Evolutionary conservation across 1,284 basidiomycete genomes (phyloP).

Genomic region (Tetrapyrgos nigripes): DNA sequence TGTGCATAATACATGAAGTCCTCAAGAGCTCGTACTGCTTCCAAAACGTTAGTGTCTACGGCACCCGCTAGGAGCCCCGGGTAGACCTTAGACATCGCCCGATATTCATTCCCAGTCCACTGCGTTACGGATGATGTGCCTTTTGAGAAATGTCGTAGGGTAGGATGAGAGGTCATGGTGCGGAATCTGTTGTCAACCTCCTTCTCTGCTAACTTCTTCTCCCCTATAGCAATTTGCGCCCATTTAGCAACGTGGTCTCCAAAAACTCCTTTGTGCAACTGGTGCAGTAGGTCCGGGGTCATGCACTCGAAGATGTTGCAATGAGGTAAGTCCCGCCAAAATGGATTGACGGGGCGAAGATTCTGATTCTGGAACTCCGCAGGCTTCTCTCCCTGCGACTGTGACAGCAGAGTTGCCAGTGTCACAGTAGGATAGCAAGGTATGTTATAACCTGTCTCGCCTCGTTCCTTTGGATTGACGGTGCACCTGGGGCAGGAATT

Average conservation of each 20-base stretch:
- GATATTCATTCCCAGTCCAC: slow-evolving; percentile 22
- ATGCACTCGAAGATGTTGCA: too few species aligned
- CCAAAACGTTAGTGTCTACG: slow-evolving; percentile 6
- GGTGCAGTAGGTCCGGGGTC: too few species aligned
- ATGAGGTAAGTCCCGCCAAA: too few species aligned
- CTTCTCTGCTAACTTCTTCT: slow-evolving; percentile 4
- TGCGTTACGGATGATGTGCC: slow-evolving; percentile 21
- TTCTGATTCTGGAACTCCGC: not conserved
- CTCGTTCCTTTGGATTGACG: slow-evolving; percentile 15
- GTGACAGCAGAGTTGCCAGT: not conserved
- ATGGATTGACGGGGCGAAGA: too few species aligned
- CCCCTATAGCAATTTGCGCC: not conserved
- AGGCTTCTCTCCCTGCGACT: not conserved
- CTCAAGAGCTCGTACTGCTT: slow-evolving; percentile 16
- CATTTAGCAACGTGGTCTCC: too few species aligned
- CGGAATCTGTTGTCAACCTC: slow-evolving; percentile 31
- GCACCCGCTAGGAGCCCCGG: slow-evolving; percentile 15
- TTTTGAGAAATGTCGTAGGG: slow-evolving; percentile 29
- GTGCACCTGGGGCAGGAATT: slow-evolving; percentile 23
- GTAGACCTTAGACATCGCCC: slow-evolving; percentile 20
- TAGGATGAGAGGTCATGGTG: slow-evolving; percentile 23
- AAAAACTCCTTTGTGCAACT: too few species aligned
- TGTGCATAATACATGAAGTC: slow-evolving; percentile 30
- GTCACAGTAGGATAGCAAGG: not conserved
- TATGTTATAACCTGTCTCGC: not conserved